Evolutionary conservation across 2,329 filamentous ascomycete species (phyloP).

Genomic region (Cladosporium colombiae): DNA sequence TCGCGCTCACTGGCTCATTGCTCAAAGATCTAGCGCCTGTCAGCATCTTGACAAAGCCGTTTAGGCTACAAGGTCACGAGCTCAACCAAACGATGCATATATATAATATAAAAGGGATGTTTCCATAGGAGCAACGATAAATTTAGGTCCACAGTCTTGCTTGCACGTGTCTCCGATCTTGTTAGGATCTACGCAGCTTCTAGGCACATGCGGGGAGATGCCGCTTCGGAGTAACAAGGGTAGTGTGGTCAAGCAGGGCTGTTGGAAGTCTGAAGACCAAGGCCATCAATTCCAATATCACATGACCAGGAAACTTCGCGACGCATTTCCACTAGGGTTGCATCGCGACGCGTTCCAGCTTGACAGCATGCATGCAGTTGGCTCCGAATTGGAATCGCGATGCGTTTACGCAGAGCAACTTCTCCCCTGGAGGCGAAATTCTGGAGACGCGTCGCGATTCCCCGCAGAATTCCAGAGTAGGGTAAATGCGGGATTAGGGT

Average conservation of each 20-base stretch:
- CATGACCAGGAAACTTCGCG: background rate
- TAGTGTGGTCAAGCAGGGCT: constrained; percentile 9
- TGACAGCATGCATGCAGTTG: constrained; percentile 7
- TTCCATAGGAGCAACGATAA: background rate
- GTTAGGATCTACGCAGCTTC: background rate
- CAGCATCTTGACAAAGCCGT: background rate
- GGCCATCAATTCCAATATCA: background rate
- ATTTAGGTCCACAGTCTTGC: background rate
- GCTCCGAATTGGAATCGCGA: constrained; percentile 8
- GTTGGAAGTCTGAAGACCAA: background rate
- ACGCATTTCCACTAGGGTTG: constrained; percentile 1
- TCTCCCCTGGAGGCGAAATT: background rate
- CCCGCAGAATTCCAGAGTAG: constrained; percentile 7
- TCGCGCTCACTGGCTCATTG: background rate
- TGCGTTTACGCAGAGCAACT: constrained; percentile 5
- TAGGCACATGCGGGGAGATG: background rate
- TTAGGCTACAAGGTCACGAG: background rate
- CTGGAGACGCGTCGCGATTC: background rate
- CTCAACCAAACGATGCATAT: background rate
- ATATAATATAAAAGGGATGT: background rate
- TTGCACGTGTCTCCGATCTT: background rate
- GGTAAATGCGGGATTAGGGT: too few species aligned
- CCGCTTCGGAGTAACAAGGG: constrained; percentile 2
- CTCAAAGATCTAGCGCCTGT: background rate
- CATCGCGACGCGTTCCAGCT: constrained; percentile 6